Evolutionary conservation across 2,329 filamentous ascomycete species (phyloP), one percentile per base, ranked within the genome.

Genomic region (Clarireedia homoeocarpa): DNA sequence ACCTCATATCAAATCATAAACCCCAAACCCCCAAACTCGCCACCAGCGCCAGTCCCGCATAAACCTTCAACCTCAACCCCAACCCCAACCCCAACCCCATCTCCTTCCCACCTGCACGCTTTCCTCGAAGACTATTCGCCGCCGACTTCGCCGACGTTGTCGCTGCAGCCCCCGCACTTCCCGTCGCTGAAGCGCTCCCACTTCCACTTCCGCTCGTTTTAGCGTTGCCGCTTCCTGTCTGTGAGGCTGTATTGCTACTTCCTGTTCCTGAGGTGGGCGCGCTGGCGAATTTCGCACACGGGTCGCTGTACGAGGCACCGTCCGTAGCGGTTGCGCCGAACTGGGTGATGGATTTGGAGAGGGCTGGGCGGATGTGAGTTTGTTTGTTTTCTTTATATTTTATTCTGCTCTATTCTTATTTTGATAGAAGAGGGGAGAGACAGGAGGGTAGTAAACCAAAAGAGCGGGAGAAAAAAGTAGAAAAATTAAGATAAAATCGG

Each of bases 241-340:
- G n/a, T 6, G 24, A 17, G 17, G 14, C 53, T 4, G 14, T 55
- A 5, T 14, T n/a, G 14, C 26, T 24, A 4, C 38, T 7, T 42
- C n/a, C 42, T 14, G 40, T 23, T 39, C 14, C 15, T 4, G 23
- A 34, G 6, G 34, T 20, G 1, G 45, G 40, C 10, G 34, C 7
- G 20, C 46, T 42, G 5, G 53, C 46, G 17, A 44, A 55, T 44
- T 17, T n/a, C 9, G 46, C 53, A 15, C 53, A 55, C 12, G 53
- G 53, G 17, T 55, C 40, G 53, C 46, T 55, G 20, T 44, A 20
- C 10, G 40, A 20, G 9, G 20, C 9, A 6, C 36, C 46, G 14
- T 50, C 46, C 10, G 46, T 50, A 12, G 53, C 53, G 14, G 46
- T 55, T 5, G 46, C 53, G 20, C 51, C 47, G 44, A 53, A 48